Evolutionary conservation across 2,329 filamentous ascomycete species (phyloP).

Genomic region (Calonectria pauciramosa): DNA sequence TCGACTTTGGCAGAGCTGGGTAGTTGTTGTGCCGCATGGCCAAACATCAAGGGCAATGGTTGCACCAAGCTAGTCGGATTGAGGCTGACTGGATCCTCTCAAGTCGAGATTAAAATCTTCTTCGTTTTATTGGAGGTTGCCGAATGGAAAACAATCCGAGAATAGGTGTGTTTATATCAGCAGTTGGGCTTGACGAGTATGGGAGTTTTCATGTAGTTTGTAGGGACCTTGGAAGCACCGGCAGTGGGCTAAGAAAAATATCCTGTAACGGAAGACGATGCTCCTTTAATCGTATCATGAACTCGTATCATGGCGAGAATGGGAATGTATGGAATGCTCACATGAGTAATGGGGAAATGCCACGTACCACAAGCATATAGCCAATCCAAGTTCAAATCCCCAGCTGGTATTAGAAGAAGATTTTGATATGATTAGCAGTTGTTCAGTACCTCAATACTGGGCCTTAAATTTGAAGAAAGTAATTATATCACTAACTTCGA

Average conservation of each 20-base stretch:
- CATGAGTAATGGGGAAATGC: background rate
- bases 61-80: background rate
- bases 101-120: background rate
- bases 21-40: background rate
- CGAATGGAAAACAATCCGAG: background rate
- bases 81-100: background rate
- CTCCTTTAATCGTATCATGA: background rate
- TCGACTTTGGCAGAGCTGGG: background rate
- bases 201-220: background rate
- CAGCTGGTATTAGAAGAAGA: background rate
- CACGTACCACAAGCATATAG: no score
- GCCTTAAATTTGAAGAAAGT: background rate
- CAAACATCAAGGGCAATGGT: background rate
- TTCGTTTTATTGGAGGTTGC: background rate
- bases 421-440: background rate
- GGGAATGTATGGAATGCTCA: background rate
- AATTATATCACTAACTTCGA: background rate
- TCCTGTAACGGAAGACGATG: background rate
- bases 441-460: background rate
- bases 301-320: background rate
- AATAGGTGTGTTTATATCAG: background rate
- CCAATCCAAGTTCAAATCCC: background rate
- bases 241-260: background rate
- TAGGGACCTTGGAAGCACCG: background rate
- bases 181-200: background rate